Base-by-base conservation (phyloP, 129 eudicot species). In the Arctium minus region DNA sequence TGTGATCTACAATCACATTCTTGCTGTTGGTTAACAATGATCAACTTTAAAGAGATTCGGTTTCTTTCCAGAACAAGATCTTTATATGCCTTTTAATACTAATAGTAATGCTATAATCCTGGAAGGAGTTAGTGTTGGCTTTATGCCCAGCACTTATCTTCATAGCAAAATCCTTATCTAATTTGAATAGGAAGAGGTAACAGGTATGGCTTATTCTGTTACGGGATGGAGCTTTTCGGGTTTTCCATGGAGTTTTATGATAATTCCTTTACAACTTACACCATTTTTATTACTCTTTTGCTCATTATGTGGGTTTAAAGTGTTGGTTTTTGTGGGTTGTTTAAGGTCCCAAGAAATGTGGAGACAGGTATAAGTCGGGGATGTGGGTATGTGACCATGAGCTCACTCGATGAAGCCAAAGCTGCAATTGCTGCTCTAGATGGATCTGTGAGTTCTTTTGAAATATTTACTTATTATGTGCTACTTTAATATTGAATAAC, bases 311-410 rank as follows among this genome's bases (percentile, higher is more conserved):
- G 44, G 80, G 29, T 8, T 62, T 74, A 44, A 65, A 18, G n/a
- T 40, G 50, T 44, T 31, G 3, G 29, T 31, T 81, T 18, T 35
- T 38, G 15, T 29, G 77, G 36, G 9, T 3, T 65, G 3, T 70
- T 4, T 5, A 17, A 88, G 91, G 92, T 88, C 44, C 40, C 92
- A n/a, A 70, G 89, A 77, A 82, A 86, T 62, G 64, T 84, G 3
- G 82, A 83, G 53, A 88, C 88, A 27, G 92, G 92, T 30, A 64
- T 88, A 40, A 88, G 89, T 80, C 74, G 85, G 32, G 91, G 91
- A 74, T 85, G 89, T 33, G 91, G 91, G 79, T 80, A 82, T 42
- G 91, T 88, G 40, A 88, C 89, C 77, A 85, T 85, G 89, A 83
- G 89, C 81, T 85, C 91, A 37, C 76, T 77, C 36, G 6, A 68